Evolutionary conservation across 2,329 filamentous ascomycete genomes (phyloP).

Genomic region (Ophiostoma fasciatum): DNA sequence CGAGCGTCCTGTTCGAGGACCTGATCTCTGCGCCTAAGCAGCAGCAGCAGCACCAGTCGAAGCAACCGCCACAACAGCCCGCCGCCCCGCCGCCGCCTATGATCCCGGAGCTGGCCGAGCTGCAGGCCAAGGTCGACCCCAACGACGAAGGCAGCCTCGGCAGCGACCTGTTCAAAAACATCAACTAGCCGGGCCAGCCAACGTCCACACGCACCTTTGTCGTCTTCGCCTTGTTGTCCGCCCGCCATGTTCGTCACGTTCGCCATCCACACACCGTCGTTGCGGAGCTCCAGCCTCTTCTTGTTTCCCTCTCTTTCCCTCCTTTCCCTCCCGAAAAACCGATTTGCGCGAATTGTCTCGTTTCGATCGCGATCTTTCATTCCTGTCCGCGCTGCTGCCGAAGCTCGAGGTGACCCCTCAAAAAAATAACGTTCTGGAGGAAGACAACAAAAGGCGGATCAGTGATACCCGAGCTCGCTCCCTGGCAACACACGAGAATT

Average conservation of each 20-base stretch:
- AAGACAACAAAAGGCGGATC: conserved; percentile 8
- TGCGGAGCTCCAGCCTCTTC: background rate
- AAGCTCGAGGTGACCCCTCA: too few relatives aligned
- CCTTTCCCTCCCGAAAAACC: too few relatives aligned
- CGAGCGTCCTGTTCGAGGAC: conserved; percentile 28
- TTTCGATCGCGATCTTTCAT: too few relatives aligned
- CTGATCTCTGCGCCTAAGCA: too few relatives aligned
- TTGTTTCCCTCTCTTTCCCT: background rate
- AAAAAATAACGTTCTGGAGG: background rate
- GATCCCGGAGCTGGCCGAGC: conserved; percentile 42
- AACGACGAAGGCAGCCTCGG: conserved; percentile 31
- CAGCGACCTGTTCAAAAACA: conserved; percentile 42
- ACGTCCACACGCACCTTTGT: too few relatives aligned
- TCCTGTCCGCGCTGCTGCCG: too few relatives aligned
- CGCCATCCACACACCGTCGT: too few relatives aligned
- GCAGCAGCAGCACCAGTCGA: too few relatives aligned
- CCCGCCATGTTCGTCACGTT: too few relatives aligned
- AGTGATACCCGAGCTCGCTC: conserved; percentile 13
- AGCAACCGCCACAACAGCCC: too few relatives aligned
- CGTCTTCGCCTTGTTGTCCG: too few relatives aligned
- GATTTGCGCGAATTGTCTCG: too few relatives aligned
- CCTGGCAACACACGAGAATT: conserved; percentile 9
- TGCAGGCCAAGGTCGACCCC: conserved; percentile 33
- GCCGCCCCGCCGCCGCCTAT: conserved; percentile 41
- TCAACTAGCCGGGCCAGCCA: conserved; percentile 25